Base-by-base conservation (phyloP, 1,284 basidiomycete genomes). In the Ganoderma sinense region DNA sequence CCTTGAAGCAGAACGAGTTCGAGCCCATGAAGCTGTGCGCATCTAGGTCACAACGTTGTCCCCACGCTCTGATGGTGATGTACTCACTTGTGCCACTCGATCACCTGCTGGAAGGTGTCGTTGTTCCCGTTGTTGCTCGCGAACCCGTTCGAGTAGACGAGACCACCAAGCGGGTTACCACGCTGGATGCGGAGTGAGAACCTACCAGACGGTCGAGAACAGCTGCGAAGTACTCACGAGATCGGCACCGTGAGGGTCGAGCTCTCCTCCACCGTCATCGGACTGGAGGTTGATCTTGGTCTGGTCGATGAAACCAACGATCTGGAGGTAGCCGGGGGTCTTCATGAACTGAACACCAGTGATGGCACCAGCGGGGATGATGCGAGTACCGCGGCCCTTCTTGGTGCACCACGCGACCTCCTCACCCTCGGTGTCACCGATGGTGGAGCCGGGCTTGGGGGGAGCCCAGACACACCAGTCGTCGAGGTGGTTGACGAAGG, bases 381-480 rank as follows among this genome's bases (percentile, higher is more conserved):
- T 78, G 62, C 92, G 90, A 0, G 90, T 84, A 10, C 92, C 92
- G 68, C 85, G 86, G 20, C 89, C 88, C 63, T 86, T 84, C 77
- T 88, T 90, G 45, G 91, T 91, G 83, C 93, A 95, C 88, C 88
- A 94, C 0, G 91, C 89, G 23, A 94, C 89, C 72, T 88, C 90
- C 77, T 89, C 83, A 48, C 84, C 87, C 79, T 94, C 93, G 4
- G 87, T 86, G 73, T 92, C 84, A 31, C 86, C 91, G 67, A 94
- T 88, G n/a, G 83, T 82, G 40, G 84, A 82, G 70, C 79, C 81
- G 31, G 78, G 79, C 31, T 79, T 79, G 2, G 77, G 84, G 33
- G 91, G 89, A 11, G 83, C 88, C 85, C 86, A 92, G 16, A 92
- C 72, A 74, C 91, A 92, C 79, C 90, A 92, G 77, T 92, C 91